Evolutionary conservation across 352 stramenopile genomes (phyloP), one percentile per base, ranked within the genome.

Genomic region (Globisporangium okanoganense): DNA sequence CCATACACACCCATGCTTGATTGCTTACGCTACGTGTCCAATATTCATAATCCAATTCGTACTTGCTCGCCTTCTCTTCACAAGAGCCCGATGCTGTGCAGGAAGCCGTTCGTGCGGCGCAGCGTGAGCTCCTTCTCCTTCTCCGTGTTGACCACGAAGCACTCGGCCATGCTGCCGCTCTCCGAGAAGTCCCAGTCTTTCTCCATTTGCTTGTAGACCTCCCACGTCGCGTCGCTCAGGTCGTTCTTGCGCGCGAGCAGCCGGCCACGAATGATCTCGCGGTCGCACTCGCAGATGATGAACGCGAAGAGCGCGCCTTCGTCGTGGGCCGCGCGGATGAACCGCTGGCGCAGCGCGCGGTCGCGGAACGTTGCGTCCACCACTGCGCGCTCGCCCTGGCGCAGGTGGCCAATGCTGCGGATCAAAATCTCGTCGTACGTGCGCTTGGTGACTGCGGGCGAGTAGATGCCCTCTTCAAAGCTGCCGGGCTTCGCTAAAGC

Each of bases 91-190:
- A 87, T 38, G 59, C 85, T 84, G 54, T 79, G 79, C 49, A 91
- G 58, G 54, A 88, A 85, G 24, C 71, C 58, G 53, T 88, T 77
- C 3, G 77, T 71, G 9, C 75, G 72, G 18, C 71, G 72, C 57
- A 87, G 61, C 31, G 77, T 86, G 31, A 88, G 68, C 66, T 91
- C 77, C 52, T 79, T 75, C 57, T 87, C 76, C 63, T 88, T 92
- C 51, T 90, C 79, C 27, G 82, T 90, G 67, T 86, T 88, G 24
- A 89, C 67, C 2, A 79, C 58, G 12, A 73, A 63, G 55, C 67
- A 81, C 60, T 89, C 82, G 12, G 58, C 27, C 67, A 80, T 75
- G 24, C 49, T 58, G 1, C 65, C 36, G 2, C 60, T 52, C 22
- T 85, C 77, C 6, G 71, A 62, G 27, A 81, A 66, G 40, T 61